Evolutionary conservation across 768 basidiomycete genomes (phyloP), one percentile per base, ranked within the genome.

Genomic region (Mycena galericulata): DNA sequence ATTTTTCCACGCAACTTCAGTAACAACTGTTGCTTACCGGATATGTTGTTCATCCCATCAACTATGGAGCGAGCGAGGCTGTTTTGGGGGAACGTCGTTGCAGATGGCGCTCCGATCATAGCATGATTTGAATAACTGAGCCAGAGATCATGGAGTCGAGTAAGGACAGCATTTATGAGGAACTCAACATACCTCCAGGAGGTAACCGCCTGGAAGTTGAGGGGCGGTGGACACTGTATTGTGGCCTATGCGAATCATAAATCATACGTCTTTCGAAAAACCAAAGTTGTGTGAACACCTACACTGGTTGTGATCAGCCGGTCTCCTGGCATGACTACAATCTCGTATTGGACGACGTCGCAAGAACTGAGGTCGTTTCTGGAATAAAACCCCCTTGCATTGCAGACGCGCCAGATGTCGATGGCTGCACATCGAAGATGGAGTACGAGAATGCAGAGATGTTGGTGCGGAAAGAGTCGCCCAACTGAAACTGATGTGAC

Each of bases 381-480:
- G 8, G 61, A 20, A 27, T 72, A 72, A 17, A 26, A 30, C 47
- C 58, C 38, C 51, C 62, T 41, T 41, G 30, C 22, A 57, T 29
- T 22, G 24, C 24, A 22, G 53, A 47, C 12, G 32, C 14, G 27
- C 14, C 22, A 29, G 36, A 12, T 5, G 10, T 18, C 5, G 56
- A 1, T 49, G 51, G 58, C 32, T 50, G 34, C 20, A 72, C 59
- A 38, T 72, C 61, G 51, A 49, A 56, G 29, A 72, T 61, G 17
- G 56, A 18, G 45, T 72, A 72, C 24, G 70, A 61, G 38, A 72
- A 72, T 32, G 70, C 62, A 3, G 70, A 72, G 3, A 57, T 46
- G 38, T 72, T 72, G 27, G 70, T 72, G 47, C 70, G 61, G 58
- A 72, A 68, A 30, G 62, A 38, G 54, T 72, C 70, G 27, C 70